Evolutionary conservation across 176 grass and related monocot genomes (phyloP).

Genomic region (Elaeis guineensis): DNA sequence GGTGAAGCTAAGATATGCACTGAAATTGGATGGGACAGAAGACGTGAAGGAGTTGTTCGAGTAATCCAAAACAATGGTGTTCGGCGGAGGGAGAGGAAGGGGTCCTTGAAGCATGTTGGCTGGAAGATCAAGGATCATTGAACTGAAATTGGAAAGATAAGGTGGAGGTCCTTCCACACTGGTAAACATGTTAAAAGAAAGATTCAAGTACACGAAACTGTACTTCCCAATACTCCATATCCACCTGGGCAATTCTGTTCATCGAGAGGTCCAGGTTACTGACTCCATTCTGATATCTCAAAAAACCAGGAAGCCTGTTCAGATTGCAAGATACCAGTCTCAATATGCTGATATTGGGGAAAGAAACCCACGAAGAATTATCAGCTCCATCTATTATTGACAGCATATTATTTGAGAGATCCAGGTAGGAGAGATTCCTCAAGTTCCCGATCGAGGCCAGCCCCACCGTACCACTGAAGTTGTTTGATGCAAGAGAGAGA

Average conservation of each 20-base stretch:
- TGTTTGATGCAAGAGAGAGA: slow-evolving; percentile 39
- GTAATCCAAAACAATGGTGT: slow-evolving; percentile 25
- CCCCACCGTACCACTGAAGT: slow-evolving; percentile 24
- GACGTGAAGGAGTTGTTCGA: slow-evolving; percentile 38
- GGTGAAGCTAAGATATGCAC: slow-evolving; percentile 10
- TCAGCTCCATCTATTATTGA: slow-evolving; percentile 20
- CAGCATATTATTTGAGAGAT: slow-evolving; percentile 39
- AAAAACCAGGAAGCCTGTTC: slow-evolving; percentile 27
- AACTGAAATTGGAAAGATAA: neutral
- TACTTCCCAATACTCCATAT: slow-evolving; percentile 24
- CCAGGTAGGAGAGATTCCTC: slow-evolving; percentile 25
- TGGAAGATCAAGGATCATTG: slow-evolving; percentile 32
- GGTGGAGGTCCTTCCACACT: slow-evolving; percentile 11
- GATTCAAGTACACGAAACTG: slow-evolving; percentile 4
- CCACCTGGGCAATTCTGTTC: slow-evolving; percentile 54
- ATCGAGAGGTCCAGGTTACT: slow-evolving; percentile 46
- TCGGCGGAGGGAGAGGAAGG: slow-evolving; percentile 32
- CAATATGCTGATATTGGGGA: slow-evolving; percentile 33
- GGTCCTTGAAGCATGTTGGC: slow-evolving; percentile 37
- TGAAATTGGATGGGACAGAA: slow-evolving; percentile 17
- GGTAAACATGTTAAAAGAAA: slow-evolving; percentile 50
- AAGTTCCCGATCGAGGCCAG: slow-evolving; percentile 25
- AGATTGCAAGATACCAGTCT: slow-evolving; percentile 51
- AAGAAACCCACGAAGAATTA: slow-evolving; percentile 15
- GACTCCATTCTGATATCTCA: slow-evolving; percentile 19